Conservation (phyloP, 805 yeast species). For the Ogataea trehaloabstinens region DNA sequence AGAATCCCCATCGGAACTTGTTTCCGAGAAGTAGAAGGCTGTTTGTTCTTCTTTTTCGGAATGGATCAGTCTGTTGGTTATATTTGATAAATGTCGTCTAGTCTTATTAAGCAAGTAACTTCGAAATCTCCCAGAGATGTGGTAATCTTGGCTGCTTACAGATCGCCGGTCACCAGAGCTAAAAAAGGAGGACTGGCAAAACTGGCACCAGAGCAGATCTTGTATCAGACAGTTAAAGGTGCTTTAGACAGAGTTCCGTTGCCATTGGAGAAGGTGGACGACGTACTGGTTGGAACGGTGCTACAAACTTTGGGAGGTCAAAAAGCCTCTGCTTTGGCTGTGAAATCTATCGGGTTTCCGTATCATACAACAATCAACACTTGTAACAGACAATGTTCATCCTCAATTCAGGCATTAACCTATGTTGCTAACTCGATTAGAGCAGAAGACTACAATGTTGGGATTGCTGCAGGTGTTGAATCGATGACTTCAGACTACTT, state of each 20-base stretch:
- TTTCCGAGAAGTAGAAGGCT: no score
- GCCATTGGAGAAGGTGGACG: slow-evolving; percentile 31
- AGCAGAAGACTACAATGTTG: slow-evolving; percentile 31
- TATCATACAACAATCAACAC: slow-evolving; percentile 35
- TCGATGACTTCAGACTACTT: slow-evolving; percentile 41
- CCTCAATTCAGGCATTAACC: slow-evolving; percentile 38
- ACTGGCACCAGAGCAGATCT: slow-evolving; percentile 36
- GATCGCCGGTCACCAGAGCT: slow-evolving; percentile 38
- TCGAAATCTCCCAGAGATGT: slow-evolving; percentile 31
- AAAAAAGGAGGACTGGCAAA: slow-evolving; percentile 36
- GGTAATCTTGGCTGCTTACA: slow-evolving; percentile 35
- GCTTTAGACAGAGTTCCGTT: slow-evolving; percentile 25
- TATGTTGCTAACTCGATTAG: slow-evolving; percentile 32
- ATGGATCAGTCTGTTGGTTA: no score
- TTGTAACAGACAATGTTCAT: slow-evolving; percentile 38
- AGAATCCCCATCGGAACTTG: no score
- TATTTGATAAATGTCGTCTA: slow-evolving; percentile 11
- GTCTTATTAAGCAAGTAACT: slow-evolving; percentile 14
- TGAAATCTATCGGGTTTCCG: slow-evolving; percentile 35
- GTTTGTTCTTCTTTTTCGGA: no score
- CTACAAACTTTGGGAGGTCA: slow-evolving; percentile 39
- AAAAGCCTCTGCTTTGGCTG: slow-evolving; percentile 36
- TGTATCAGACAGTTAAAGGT: slow-evolving; percentile 31
- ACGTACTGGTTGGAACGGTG: slow-evolving; percentile 37
- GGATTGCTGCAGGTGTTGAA: slow-evolving; percentile 43